Evolutionary conservation across 2,329 filamentous ascomycete species (phyloP).

Genomic region (Coniochaeta sp.): DNA sequence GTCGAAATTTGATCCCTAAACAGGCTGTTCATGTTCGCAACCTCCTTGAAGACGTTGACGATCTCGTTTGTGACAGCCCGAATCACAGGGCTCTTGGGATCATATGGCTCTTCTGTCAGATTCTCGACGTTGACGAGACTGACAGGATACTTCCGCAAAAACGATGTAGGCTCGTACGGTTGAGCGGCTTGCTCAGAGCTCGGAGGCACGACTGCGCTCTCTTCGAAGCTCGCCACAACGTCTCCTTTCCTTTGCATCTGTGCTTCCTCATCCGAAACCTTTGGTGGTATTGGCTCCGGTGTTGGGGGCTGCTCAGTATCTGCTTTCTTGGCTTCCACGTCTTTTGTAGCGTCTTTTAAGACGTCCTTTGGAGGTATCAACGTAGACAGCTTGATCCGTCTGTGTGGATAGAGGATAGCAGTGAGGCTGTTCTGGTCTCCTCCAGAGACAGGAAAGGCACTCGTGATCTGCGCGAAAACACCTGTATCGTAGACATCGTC

Average conservation of each 20-base stretch:
- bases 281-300: conserved; percentile 53
- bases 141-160: conserved; percentile 84
- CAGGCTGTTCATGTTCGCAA: conserved; percentile 85
- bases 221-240: conserved; percentile 95
- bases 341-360: background rate
- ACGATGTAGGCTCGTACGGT: conserved; percentile 80
- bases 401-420: conserved; percentile 91
- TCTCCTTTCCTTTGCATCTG: conserved; percentile 73
- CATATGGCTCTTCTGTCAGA: conserved; percentile 77
- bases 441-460: conserved; percentile 83
- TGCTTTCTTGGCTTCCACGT: conserved; percentile 40
- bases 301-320: conserved; percentile 39
- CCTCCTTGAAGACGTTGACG: conserved; percentile 97
- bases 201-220: conserved; percentile 55
- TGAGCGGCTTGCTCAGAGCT: conserved; percentile 42
- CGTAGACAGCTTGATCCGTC: conserved; percentile 83
- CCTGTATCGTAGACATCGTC: conserved; percentile 94
- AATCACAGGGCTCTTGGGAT: conserved; percentile 83
- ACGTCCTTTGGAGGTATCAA: conserved; percentile 62
- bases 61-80: conserved; percentile 94
- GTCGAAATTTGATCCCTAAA: conserved; percentile 97
- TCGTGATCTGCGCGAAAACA: conserved; percentile 96
- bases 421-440: conserved; percentile 80
- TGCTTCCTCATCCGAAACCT: conserved; percentile 43
- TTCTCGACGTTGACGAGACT: conserved; percentile 96